Percentiles rank a stretch among this genome's conserved stretches.
These are phyloP conservation scores for Endogone sp. DNA, from an alignment of 192 early-diverging fungal genomes.

Conservation along the genomic window DNA sequence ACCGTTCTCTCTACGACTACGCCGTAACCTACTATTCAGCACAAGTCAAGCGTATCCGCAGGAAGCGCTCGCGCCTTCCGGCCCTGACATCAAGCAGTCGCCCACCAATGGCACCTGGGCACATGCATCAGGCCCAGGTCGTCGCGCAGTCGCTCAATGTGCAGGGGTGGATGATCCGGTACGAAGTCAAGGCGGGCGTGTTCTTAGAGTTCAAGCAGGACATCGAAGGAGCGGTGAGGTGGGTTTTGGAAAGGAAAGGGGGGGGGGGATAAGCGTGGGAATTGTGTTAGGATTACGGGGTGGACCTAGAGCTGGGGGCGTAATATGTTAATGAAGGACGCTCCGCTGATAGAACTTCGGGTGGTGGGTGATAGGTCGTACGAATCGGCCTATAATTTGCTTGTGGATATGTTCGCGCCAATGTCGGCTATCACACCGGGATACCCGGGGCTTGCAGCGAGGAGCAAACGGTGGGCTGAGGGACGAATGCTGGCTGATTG, in stretches of 20 bases:
- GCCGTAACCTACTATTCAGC: slow-evolving; percentile 75
- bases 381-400: slow-evolving; percentile 59
- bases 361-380: no score
- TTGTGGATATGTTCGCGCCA: slow-evolving; percentile 64
- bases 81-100: slow-evolving; percentile 29
- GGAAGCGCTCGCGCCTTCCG: slow-evolving; percentile 63
- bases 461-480: slow-evolving; percentile 66
- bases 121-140: slow-evolving; percentile 12
- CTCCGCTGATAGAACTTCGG: neutral
- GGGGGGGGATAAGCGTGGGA: no score
- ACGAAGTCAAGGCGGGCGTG: slow-evolving; percentile 73
- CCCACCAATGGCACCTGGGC: slow-evolving; percentile 15
- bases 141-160: slow-evolving; percentile 35
- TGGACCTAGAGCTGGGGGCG: neutral
- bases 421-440: slow-evolving; percentile 40
- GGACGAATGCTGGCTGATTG: slow-evolving; percentile 69
- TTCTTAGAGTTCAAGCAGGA: slow-evolving; percentile 65
- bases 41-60: slow-evolving; percentile 65
- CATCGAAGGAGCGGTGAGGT: slow-evolving; percentile 49
- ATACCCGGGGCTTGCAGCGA: slow-evolving; percentile 38
- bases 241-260: no score
- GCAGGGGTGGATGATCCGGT: slow-evolving; percentile 74
- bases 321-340: neutral
- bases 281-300: neutral
- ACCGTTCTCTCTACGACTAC: slow-evolving; percentile 62